Evolutionary conservation across 495 filamentous ascomycete genomes (phyloP), one percentile per base, ranked within the genome.

Genomic region (Podospora conica): DNA sequence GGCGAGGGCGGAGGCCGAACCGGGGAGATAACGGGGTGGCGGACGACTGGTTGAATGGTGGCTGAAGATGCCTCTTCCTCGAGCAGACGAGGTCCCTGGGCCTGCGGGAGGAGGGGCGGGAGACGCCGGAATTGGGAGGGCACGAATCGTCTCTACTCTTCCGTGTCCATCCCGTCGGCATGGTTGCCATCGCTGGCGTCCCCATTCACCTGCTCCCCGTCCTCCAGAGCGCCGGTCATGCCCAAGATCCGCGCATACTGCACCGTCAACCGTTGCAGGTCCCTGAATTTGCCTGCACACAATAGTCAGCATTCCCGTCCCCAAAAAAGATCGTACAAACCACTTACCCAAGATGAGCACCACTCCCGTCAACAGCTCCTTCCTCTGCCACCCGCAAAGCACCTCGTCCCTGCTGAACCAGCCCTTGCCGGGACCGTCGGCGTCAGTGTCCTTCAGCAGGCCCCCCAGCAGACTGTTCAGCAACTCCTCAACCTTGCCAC

Each of bases 401-500:
- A 85, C 84, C 22, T 88, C 87, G 23, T 84, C 82, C 67, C 85
- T 79, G 65, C 83, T 85, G 29, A 81, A 83, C 82, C 85, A 87
- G 20, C 85, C 80, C 61, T 76, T 77, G 15, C 78, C 79, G 10
- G 22, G 21, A 0, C 79, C 80, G 3, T 80, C 83, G 22, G 83
- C 81, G 1, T 73, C 75, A 22, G 73, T 20, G 23, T 86, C 82
- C 67, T 79, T 76, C 24, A 88, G 81, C 4, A 93, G 75, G 3
- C 89, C 88, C 15, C 95, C 93, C 23, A 94, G 79, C 57, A 98
- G 76, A 33, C 86, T 87, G 65, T 90, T 87, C 31, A 97, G 77
- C 9, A 99, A 76, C 80, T 98, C 96, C 70, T 97, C 95, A 1
- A 97, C 91, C 77, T 98, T 99, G 48, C 82, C 81, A 70, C 87